Conservation (phyloP, 441 rosid species). For the Monsonia emarginata region DNA sequence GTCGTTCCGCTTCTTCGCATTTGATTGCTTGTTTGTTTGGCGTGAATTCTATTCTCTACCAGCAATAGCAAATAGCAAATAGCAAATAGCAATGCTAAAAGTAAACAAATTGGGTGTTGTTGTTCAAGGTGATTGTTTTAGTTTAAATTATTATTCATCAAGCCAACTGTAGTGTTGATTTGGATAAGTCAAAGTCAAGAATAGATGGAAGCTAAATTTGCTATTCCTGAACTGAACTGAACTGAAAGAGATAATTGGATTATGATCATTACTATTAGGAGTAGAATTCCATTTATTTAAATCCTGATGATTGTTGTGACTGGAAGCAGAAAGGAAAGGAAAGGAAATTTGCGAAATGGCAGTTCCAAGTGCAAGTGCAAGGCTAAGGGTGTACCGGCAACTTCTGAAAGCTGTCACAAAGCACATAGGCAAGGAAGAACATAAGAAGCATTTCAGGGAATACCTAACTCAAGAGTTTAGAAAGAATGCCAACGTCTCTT, state of each 20-base stretch:
- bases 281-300: too few species aligned
- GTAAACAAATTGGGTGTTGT: background rate
- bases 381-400: conserved; percentile 47
- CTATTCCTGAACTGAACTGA: too few species aligned
- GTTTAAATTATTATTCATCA: too few species aligned
- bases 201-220: too few species aligned
- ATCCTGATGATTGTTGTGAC: too few species aligned
- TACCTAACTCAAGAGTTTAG: conserved; percentile 47
- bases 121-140: background rate
- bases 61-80: too few species aligned
- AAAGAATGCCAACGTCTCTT: conserved; percentile 34
- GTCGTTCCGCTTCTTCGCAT: background rate
- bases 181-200: background rate
- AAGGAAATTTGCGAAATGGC: conserved; percentile 24
- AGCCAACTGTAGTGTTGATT: too few species aligned
- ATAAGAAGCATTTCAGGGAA: conserved; percentile 55
- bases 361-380: conserved; percentile 39
- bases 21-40: too few species aligned
- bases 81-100: too few species aligned
- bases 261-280: background rate
- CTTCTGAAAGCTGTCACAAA: conserved; percentile 62
- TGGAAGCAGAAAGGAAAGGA: background rate
- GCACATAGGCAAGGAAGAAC: conserved; percentile 64
- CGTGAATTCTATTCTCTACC: too few species aligned
- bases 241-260: too few species aligned